A percentile compares a stretch with the other conserved stretches of the same genome.
Conservation (phyloP, 148 eudicot species). For the Rheum nobile region DNA sequence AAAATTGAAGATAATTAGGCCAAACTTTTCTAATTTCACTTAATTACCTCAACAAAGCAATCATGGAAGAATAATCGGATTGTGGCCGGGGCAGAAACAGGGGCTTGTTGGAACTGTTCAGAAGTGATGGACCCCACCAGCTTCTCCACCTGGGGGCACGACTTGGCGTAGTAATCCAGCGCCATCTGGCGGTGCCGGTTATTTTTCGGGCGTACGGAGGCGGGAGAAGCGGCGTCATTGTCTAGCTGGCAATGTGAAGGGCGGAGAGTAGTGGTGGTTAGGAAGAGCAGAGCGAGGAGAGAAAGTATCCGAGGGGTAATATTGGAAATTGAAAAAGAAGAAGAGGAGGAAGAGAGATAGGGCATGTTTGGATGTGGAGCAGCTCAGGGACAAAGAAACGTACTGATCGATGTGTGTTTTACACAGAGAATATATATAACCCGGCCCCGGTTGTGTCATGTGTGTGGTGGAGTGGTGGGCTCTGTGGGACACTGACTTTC, state of each 20-base stretch:
- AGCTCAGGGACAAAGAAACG: not conserved
- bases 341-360: conserved; percentile 14
- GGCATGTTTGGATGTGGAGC: conserved; percentile 15
- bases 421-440: not conserved
- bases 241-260: conserved; percentile 11
- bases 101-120: conserved; percentile 39
- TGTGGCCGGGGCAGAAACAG: conserved; percentile 68
- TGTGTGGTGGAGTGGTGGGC: not conserved
- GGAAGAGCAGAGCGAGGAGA: conserved; percentile 11
- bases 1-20: too few relatives aligned
- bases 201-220: not conserved
- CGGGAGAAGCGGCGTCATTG: not conserved
- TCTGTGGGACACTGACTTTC: not conserved
- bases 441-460: not conserved
- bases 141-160: conserved; percentile 74
- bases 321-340: not conserved
- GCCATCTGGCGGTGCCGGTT: conserved; percentile 31
- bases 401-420: not conserved
- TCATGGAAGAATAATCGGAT: conserved; percentile 94
- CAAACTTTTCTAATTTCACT: too few relatives aligned
- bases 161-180: conserved; percentile 52
- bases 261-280: conserved; percentile 12
- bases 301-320: not conserved
- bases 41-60: conserved; percentile 66
- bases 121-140: conserved; percentile 66